phyloP scores from a whole-genome alignment of 106 monocot species.

The Dendrobium officinale region DNA sequence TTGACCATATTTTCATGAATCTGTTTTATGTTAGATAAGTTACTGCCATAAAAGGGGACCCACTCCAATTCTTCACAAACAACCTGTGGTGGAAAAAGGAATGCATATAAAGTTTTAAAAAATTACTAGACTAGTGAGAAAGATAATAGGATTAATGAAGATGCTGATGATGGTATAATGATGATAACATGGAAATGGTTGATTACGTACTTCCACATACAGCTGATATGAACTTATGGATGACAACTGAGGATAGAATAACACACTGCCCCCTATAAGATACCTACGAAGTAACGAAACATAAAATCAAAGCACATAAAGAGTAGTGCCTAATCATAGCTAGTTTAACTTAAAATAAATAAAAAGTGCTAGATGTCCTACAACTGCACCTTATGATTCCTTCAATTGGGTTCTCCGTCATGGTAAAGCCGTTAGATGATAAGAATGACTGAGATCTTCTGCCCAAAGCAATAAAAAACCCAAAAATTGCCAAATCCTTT shows the following conservation, averaged over 20 bases:
- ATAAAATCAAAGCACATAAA: constrained; percentile 1
- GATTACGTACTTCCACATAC: constrained; percentile 77
- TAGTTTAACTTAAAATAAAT: not conserved
- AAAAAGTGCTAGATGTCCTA: not conserved
- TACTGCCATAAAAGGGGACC: constrained; percentile 80
- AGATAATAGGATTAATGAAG: not conserved
- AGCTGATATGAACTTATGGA: constrained; percentile 98
- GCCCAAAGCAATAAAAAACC: constrained; percentile 94
- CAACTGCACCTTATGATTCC: constrained; percentile 62
- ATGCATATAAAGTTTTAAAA: not conserved
- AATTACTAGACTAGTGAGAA: not conserved
- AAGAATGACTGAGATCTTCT: constrained; percentile 80
- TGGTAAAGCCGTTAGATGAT: constrained; percentile 52
- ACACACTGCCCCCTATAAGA: constrained; percentile 92
- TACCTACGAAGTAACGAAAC: constrained; percentile 41
- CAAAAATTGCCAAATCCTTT: constrained; percentile 97
- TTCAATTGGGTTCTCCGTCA: constrained; percentile 50
- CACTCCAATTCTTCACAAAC: constrained; percentile 98
- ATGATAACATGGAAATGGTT: constrained; percentile 2
- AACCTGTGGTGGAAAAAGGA: constrained; percentile 38
- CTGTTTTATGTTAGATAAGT: constrained; percentile 18
- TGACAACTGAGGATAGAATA: constrained; percentile 96
- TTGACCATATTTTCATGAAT: constrained; percentile 30
- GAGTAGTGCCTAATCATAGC: not conserved
- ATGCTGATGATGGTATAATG: not conserved